Evolutionary conservation across 163 green algal genomes (phyloP), one percentile per base, ranked within the genome.

Genomic region (Smithsoniella earleae): DNA sequence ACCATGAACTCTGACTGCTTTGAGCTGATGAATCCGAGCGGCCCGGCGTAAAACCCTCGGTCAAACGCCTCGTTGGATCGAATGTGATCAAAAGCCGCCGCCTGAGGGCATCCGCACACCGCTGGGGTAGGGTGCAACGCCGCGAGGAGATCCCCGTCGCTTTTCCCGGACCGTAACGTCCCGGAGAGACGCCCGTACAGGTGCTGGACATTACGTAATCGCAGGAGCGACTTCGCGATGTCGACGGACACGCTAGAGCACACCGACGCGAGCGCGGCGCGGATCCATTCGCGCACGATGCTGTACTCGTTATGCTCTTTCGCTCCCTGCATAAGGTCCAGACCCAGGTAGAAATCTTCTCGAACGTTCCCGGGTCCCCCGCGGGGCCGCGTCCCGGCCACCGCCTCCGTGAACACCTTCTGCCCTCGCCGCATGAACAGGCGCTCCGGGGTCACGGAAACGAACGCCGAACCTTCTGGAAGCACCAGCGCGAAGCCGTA

Each of bases 301-400:
- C 81, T 88, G 78, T 98, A 98, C 82, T 98, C 93, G 10, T 86
- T 81, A 69, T 97, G 87, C 77, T 98, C 93, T 82, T 96, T 96
- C 37, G 86, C 79, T 74, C 75, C 87, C 13, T 85, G 78, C 65
- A 96, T 78, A 46, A 96, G 82, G 64, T 96, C 88, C 45, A 95
- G 83, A 0, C 86, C 85, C 46, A 94, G 83, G 85, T 83, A 91
- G 45, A 93, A 94, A 77, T 94, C 90, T 38, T 78, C 63, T 77
- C 89, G 81, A 30, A 88, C 78, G 36, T 89, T 77, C 31, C 82
- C 84, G 82, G 75, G 25, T 20, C 38, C 3, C 25, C 38, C 38
- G 18, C 38, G 65, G n/a, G 25, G 65, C 65, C 65, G 16, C 65
- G 65, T 63, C 25, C 40, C 40, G 3, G 93, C 93, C 31, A 98